Evolutionary conservation across 176 grass and related monocot species (phyloP).

Genomic region (Bromus sterilis): DNA sequence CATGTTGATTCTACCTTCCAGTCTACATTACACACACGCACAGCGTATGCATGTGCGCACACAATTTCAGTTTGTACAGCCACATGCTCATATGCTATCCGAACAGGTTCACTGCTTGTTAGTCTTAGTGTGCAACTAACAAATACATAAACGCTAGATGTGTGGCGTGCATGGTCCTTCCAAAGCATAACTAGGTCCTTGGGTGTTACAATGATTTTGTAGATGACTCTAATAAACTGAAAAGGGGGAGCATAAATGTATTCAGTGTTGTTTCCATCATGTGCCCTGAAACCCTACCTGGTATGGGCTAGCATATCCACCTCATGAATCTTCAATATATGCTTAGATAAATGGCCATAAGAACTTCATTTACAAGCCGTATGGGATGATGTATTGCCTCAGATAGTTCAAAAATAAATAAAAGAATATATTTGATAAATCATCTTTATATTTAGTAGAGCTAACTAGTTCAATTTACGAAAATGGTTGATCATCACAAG

Average conservation of each 20-base stretch:
- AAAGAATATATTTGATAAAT: neutral
- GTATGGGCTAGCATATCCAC: neutral
- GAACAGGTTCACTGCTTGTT: no score
- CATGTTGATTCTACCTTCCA: neutral
- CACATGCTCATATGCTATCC: no score
- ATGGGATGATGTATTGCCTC: neutral
- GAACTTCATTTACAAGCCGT: neutral
- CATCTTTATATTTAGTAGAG: neutral
- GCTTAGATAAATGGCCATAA: neutral
- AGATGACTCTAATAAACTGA: neutral
- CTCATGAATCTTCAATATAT: neutral
- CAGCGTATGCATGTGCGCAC: no score
- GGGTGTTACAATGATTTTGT: neutral
- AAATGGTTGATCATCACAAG: neutral
- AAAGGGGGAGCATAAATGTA: neutral
- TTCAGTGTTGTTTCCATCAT: neutral
- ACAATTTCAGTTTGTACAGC: no score
- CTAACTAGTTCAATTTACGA: neutral
- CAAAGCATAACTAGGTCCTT: neutral
- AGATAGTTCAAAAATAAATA: neutral
- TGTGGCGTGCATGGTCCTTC: neutral
- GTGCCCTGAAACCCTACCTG: neutral
- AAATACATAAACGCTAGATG: neutral
- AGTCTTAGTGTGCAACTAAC: neutral
- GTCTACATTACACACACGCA: no score